phyloP scores from a whole-genome alignment of 257 asterid species.

The Misopates orontium region DNA sequence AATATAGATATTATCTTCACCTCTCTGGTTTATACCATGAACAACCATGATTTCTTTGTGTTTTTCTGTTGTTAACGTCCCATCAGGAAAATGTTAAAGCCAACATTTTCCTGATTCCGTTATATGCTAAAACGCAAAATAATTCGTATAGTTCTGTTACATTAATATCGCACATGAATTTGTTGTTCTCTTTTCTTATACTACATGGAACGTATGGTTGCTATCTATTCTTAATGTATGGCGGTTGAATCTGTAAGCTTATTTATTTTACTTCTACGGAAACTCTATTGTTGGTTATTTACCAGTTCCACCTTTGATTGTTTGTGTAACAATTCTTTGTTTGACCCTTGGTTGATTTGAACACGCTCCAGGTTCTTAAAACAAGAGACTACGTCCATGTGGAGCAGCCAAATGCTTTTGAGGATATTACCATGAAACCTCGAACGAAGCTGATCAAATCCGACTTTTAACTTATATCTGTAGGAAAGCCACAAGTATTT shows the following conservation, averaged over 20 bases:
- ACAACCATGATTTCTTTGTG: too few relatives aligned
- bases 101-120: too few relatives aligned
- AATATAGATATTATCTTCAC: too few relatives aligned
- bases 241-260: background rate
- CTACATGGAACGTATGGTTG: background rate
- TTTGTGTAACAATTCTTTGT: background rate
- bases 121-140: too few relatives aligned
- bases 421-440: constrained; percentile 51
- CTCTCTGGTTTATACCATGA: too few relatives aligned
- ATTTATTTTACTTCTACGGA: background rate
- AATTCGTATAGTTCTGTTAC: too few relatives aligned
- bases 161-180: too few relatives aligned
- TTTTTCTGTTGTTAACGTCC: too few relatives aligned
- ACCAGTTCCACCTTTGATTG: background rate
- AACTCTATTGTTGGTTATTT: background rate
- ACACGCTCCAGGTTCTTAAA: constrained; percentile 57
- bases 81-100: too few relatives aligned
- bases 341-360: background rate
- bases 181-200: too few relatives aligned
- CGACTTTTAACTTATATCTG: constrained; percentile 26
- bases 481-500: constrained; percentile 13
- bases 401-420: constrained; percentile 53
- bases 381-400: constrained; percentile 76
- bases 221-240: background rate
- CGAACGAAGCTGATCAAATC: constrained; percentile 60